A percentile compares a stretch with the other conserved stretches of the same genome.
These are phyloP conservation scores for Phytopythium litorale DNA, from an alignment of 352 stramenopile species.

Conservation along the genomic window DNA sequence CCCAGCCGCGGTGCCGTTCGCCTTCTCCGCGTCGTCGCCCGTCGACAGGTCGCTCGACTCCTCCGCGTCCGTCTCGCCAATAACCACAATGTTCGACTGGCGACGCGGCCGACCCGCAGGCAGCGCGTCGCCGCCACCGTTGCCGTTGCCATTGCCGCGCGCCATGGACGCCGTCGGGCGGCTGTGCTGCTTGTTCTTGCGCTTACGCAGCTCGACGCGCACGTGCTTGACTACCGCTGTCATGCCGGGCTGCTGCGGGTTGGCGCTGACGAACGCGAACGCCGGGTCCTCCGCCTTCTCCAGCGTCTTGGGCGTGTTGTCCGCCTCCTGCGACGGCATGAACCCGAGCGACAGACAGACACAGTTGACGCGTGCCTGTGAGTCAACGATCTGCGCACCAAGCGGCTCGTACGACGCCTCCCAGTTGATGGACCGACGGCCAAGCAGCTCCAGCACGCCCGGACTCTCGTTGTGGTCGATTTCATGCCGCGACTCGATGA, in stretches of 20 bases:
- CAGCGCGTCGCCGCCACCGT: constrained; percentile 15
- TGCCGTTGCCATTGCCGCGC: constrained; percentile 1
- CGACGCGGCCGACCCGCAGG: constrained; percentile 29
- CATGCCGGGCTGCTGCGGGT: constrained; percentile 77
- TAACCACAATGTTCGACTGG: constrained; percentile 85
- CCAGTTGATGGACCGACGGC: constrained; percentile 86
- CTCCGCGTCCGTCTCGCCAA: constrained; percentile 79
- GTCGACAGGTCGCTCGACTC: constrained; percentile 70
- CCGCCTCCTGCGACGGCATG: constrained; percentile 62
- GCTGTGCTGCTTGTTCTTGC: constrained; percentile 25
- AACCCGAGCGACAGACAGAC: constrained; percentile 84
- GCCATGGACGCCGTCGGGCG: constrained; percentile 11
- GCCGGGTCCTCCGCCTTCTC: constrained; percentile 79
- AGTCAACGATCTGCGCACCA: constrained; percentile 83
- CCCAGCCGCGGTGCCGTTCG: constrained; percentile 9
- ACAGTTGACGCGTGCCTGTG: constrained; percentile 80
- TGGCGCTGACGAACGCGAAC: constrained; percentile 81
- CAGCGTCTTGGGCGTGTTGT: constrained; percentile 64
- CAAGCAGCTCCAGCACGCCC: constrained; percentile 76
- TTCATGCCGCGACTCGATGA: constrained; percentile 88
- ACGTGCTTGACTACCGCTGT: constrained; percentile 83
- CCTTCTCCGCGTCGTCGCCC: constrained; percentile 46
- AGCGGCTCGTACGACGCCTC: constrained; percentile 81
- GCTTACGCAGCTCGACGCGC: constrained; percentile 49
- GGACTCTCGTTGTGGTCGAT: constrained; percentile 78